A percentile compares a stretch with the other conserved stretches of the same genome.
Evolutionary conservation across 345 rosid genomes (phyloP).

Genomic region (Camelina sativa): DNA sequence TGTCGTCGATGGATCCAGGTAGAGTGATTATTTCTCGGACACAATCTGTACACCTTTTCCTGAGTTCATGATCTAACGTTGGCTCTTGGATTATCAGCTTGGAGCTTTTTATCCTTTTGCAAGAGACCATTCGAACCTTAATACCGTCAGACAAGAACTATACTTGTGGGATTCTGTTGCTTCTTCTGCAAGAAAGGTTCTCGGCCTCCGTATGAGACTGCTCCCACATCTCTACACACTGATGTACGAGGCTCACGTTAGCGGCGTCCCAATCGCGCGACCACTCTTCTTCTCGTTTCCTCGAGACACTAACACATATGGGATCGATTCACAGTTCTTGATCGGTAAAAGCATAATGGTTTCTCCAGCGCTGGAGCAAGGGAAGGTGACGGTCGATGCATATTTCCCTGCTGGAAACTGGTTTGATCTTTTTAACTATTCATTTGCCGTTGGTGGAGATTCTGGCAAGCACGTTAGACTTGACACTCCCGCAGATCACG

Average conservation of each 20-base stretch:
- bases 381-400: constrained; percentile 49
- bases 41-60: background rate
- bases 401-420: constrained; percentile 76
- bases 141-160: constrained; percentile 60
- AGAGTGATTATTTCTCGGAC: constrained; percentile 19
- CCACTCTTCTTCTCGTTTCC: constrained; percentile 83
- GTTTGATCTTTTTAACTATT: constrained; percentile 69
- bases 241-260: constrained; percentile 63
- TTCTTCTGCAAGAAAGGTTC: constrained; percentile 64
- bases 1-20: constrained; percentile 86
- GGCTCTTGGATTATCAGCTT: constrained; percentile 48
- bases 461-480: constrained; percentile 52
- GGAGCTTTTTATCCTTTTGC: constrained; percentile 88
- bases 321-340: constrained; percentile 58
- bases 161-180: constrained; percentile 83
- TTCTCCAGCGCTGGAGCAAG: constrained; percentile 56
- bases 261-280: constrained; percentile 71
- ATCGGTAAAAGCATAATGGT: constrained; percentile 66
- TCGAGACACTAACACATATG: constrained; percentile 56
- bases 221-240: constrained; percentile 76
- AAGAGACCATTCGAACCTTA: constrained; percentile 62
- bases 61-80: constrained; percentile 32
- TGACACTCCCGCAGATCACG: constrained; percentile 58
- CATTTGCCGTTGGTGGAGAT: constrained; percentile 45
- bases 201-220: constrained; percentile 66